Percentiles rank a stretch among this genome's conserved stretches.
These are phyloP conservation scores for Nakaseomyces kungkrabaensis DNA, from an alignment of 1,139 yeast species.

Conservation along the genomic window DNA sequence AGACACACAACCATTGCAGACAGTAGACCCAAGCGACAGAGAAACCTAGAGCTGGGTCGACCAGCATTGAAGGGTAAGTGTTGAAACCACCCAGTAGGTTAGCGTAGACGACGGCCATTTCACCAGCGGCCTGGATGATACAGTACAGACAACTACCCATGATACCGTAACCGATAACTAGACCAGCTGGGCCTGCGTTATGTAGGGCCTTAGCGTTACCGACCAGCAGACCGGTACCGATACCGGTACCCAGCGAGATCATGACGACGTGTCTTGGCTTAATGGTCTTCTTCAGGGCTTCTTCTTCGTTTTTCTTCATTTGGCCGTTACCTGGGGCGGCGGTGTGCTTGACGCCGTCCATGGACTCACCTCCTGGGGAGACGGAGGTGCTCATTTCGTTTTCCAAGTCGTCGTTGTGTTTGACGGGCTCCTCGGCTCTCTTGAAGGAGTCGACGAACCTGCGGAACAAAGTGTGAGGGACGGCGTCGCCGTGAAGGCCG, in stretches of 20 bases:
- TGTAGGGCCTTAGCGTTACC: conserved; percentile 63
- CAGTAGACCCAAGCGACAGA: conserved; percentile 76
- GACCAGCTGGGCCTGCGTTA: conserved; percentile 74
- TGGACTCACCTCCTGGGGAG: conserved; percentile 2
- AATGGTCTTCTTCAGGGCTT: conserved; percentile 39
- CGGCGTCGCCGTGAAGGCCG: background rate
- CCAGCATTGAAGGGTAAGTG: conserved; percentile 52
- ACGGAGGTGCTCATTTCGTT: conserved; percentile 5
- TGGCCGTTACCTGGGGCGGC: background rate
- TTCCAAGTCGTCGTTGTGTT: conserved; percentile 2
- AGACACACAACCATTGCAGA: conserved; percentile 67
- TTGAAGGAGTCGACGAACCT: conserved; percentile 24
- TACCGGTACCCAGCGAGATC: conserved; percentile 79
- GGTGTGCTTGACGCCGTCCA: background rate
- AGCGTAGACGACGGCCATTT: conserved; percentile 60
- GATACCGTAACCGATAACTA: conserved; percentile 57
- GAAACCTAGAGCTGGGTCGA: conserved; percentile 73
- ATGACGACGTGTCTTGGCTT: conserved; percentile 46
- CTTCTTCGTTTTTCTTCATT: conserved; percentile 4
- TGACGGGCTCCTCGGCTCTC: conserved; percentile 14
- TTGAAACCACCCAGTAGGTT: conserved; percentile 77
- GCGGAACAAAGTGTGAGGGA: conserved; percentile 19
- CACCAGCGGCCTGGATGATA: conserved; percentile 80
- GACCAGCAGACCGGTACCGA: conserved; percentile 70
- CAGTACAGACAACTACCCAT: conserved; percentile 63